phyloP scores from a whole-genome alignment of 73 alveolate genomes.

The Tetrahymena thermophila region DNA sequence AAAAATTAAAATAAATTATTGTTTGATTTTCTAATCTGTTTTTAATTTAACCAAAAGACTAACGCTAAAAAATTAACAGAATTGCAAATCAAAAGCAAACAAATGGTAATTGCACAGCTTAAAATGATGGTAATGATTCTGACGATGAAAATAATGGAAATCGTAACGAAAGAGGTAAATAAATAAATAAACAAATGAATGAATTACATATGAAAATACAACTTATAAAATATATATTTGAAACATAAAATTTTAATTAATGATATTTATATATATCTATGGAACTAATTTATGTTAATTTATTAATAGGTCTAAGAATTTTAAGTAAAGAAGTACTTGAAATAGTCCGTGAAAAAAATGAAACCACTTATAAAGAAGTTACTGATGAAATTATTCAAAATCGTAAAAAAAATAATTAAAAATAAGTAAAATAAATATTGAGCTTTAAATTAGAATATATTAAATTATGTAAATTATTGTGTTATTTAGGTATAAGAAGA shows the following conservation, averaged over 20 bases:
- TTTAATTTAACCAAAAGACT: not conserved
- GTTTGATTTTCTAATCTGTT: too few species aligned
- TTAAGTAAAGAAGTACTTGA: conserved; percentile 66
- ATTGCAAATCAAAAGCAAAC: not conserved
- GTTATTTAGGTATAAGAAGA: conserved; percentile 41
- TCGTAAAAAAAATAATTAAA: conserved; percentile 19
- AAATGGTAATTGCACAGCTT: not conserved
- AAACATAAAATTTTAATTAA: too few species aligned
- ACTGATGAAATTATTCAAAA: conserved; percentile 55
- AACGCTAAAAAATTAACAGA: not conserved
- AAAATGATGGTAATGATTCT: not conserved
- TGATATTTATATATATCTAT: too few species aligned
- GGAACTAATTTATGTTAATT: not conserved
- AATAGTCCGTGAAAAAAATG: conserved; percentile 41
- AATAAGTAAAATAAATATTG: conserved; percentile 21
- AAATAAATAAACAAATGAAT: not conserved
- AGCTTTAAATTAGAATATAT: not conserved
- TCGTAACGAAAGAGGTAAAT: not conserved
- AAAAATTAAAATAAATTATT: too few species aligned
- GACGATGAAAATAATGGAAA: not conserved
- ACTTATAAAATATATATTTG: too few species aligned
- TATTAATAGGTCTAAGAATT: conserved; percentile 47
- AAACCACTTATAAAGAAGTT: conserved; percentile 71
- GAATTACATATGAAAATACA: not conserved
- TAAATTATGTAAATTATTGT: not conserved